Evolutionary conservation across 495 filamentous ascomycete genomes (phyloP).

Genomic region (Hypoxylon fragiforme): DNA sequence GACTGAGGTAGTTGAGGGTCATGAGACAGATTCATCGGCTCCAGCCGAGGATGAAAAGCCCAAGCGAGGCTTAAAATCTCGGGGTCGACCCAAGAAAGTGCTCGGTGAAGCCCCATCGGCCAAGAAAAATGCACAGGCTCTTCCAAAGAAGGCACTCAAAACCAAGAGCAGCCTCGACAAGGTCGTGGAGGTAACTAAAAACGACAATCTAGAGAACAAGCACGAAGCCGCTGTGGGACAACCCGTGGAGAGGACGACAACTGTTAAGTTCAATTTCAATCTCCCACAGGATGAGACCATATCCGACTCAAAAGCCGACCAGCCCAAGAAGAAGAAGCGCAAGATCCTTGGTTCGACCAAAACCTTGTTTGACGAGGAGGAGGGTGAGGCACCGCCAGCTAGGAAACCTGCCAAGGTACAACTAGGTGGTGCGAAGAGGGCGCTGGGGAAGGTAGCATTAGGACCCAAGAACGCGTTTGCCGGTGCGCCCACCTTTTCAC

Average conservation of each 20-base stretch:
- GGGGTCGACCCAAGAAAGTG: constrained; percentile 46
- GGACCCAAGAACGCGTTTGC: constrained; percentile 44
- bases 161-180: constrained; percentile 32
- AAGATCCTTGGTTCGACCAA: constrained; percentile 67
- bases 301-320: constrained; percentile 36
- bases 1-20: not conserved
- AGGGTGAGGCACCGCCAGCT: constrained; percentile 51
- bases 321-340: constrained; percentile 71
- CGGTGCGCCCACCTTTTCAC: constrained; percentile 65
- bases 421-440: constrained; percentile 33
- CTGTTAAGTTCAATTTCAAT: constrained; percentile 38
- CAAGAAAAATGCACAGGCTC: constrained; percentile 48
- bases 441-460: constrained; percentile 29
- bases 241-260: constrained; percentile 34
- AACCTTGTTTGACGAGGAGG: constrained; percentile 78
- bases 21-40: constrained; percentile 7
- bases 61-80: constrained; percentile 37
- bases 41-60: constrained; percentile 25
- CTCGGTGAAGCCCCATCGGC: constrained; percentile 42
- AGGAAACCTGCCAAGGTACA: constrained; percentile 44
- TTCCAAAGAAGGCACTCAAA: constrained; percentile 36
- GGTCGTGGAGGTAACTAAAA: constrained; percentile 22
- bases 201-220: constrained; percentile 29
- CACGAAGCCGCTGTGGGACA: constrained; percentile 8
- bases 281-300: constrained; percentile 34